These are phyloP conservation scores for Pyricularia grisea DNA, from an alignment of 2,329 filamentous ascomycete genomes.

Conservation along the genomic window DNA sequence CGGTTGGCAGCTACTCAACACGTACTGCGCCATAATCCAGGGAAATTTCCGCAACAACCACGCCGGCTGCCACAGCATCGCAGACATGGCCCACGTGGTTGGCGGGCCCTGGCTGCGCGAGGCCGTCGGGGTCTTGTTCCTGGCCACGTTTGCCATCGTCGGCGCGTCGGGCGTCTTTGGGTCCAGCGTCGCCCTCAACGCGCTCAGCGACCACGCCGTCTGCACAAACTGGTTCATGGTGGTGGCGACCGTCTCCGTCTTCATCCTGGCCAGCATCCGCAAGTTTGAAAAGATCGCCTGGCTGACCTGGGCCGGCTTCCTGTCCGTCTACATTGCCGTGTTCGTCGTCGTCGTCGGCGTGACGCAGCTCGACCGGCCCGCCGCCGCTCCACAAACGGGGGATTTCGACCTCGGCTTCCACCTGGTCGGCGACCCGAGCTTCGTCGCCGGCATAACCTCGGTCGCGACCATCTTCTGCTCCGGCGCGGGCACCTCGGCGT, in stretches of 20 bases:
- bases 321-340: conserved; percentile 47
- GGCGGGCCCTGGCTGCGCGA: conserved; percentile 43
- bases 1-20: conserved; percentile 36
- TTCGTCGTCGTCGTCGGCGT: conserved; percentile 50
- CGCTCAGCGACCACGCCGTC: conserved; percentile 44
- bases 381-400: conserved; percentile 31
- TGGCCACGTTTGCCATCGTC: background rate
- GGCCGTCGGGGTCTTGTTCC: conserved; percentile 42
- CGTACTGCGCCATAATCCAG: conserved; percentile 28
- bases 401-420: conserved; percentile 50
- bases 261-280: conserved; percentile 39
- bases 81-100: conserved; percentile 49
- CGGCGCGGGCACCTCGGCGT: conserved; percentile 48
- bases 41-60: conserved; percentile 28
- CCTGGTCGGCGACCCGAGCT: conserved; percentile 44
- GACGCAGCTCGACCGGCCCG: conserved; percentile 38
- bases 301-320: conserved; percentile 52
- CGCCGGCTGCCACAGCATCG: conserved; percentile 27
- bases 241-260: conserved; percentile 39
- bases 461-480: conserved; percentile 51
- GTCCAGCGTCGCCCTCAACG: conserved; percentile 49
- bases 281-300: conserved; percentile 53
- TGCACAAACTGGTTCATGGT: conserved; percentile 51
- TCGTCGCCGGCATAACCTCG: conserved; percentile 46
- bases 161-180: conserved; percentile 44